Evolutionary conservation across 1,284 basidiomycete genomes (phyloP).

Genomic region (Cronartium quercuum): DNA sequence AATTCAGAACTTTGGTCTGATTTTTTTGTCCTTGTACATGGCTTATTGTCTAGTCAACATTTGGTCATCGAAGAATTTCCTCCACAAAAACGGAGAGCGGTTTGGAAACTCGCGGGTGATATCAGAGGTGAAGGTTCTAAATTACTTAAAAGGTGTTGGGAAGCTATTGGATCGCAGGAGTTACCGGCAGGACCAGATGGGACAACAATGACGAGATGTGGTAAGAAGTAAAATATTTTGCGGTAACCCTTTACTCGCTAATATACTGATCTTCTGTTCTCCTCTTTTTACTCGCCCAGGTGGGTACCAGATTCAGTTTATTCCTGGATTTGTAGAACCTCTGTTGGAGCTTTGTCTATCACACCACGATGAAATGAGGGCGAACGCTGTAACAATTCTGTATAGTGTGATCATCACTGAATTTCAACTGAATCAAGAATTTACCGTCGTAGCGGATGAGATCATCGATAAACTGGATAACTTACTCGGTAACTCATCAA

Average conservation of each 20-base stretch:
- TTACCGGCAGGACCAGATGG: constrained; percentile 52
- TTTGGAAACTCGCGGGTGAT: constrained; percentile 92
- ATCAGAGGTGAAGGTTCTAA: constrained; percentile 83
- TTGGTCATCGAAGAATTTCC: constrained; percentile 89
- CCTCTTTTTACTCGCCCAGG: neutral
- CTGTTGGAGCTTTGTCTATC: constrained; percentile 89
- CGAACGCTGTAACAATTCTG: constrained; percentile 62
- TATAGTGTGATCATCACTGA: constrained; percentile 37
- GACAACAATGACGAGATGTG: constrained; percentile 50
- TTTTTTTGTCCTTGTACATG: constrained; percentile 73
- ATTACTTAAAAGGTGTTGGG: constrained; percentile 79
- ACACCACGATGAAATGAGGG: constrained; percentile 84
- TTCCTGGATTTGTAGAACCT: constrained; percentile 75
- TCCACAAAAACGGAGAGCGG: constrained; percentile 86
- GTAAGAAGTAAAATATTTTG: neutral
- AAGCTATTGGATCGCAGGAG: constrained; percentile 69
- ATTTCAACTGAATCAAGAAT: constrained; percentile 25
- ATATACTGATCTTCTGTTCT: neutral
- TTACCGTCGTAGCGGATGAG: constrained; percentile 66
- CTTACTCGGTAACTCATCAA: constrained; percentile 69
- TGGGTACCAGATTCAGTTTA: constrained; percentile 48
- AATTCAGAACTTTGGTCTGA: constrained; percentile 74
- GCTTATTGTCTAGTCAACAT: constrained; percentile 78
- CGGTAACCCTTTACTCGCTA: no score
- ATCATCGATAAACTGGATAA: constrained; percentile 88